Conservation (phyloP, 1,284 basidiomycete species). For the Ceratobasidium sp. region DNA sequence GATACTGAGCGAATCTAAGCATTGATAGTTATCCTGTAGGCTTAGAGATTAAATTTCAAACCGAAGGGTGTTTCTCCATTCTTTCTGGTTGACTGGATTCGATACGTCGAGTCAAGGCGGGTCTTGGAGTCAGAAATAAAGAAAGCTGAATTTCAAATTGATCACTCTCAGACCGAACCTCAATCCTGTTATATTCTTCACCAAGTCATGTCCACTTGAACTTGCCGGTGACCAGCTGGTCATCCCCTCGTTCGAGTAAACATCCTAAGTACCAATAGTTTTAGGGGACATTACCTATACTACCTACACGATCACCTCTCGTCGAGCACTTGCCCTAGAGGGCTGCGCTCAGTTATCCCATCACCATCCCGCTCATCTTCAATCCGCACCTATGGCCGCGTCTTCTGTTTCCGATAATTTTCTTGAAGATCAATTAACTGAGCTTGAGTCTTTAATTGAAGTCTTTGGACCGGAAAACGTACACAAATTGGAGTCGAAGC, state of each 20-base stretch:
- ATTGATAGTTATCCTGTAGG: not conserved
- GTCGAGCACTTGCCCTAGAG: not conserved
- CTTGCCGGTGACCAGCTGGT: constrained; percentile 10
- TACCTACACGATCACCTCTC: not conserved
- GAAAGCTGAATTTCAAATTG: constrained; percentile 20
- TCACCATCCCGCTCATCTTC: not conserved
- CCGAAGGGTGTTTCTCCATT: constrained; percentile 45
- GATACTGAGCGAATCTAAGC: constrained; percentile 39
- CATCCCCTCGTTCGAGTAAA: not conserved
- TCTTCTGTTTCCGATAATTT: not conserved
- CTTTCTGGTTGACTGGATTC: not conserved
- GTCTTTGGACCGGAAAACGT: constrained; percentile 40
- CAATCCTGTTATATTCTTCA: not conserved
- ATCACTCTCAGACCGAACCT: constrained; percentile 17
- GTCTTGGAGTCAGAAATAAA: constrained; percentile 27
- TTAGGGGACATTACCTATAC: not conserved
- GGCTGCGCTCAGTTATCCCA: not conserved
- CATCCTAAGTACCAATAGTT: not conserved
- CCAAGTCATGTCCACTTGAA: constrained; percentile 17
- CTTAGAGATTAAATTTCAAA: constrained; percentile 11
- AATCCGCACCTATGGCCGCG: constrained; percentile 8
- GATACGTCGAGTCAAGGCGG: not conserved
- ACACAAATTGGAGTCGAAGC: constrained; percentile 14
- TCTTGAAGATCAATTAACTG: constrained; percentile 24
- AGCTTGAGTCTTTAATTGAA: constrained; percentile 36